These are phyloP conservation scores for Skeletonema grethae DNA, from an alignment of 108 stramenopile genomes.

Conservation along the genomic window DNA sequence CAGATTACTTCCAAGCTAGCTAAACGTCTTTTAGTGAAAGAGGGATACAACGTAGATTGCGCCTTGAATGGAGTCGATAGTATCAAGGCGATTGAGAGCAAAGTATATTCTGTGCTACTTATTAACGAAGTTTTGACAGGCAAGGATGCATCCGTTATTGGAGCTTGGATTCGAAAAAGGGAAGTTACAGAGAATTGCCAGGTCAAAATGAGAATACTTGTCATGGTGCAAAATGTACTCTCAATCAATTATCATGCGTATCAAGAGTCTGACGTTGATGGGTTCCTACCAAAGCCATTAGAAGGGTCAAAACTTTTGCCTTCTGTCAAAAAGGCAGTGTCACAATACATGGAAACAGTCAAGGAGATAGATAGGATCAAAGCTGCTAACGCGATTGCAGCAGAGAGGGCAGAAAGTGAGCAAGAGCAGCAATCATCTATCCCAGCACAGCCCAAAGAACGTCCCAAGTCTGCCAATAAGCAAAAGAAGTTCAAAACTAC, in stretches of 20 bases:
- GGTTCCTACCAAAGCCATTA: slow-evolving; percentile 46
- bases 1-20: slow-evolving; percentile 43
- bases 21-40: slow-evolving; percentile 46
- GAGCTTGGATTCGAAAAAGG: slow-evolving; percentile 34
- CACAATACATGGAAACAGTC: slow-evolving; percentile 30
- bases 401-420: background rate
- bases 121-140: slow-evolving; percentile 40
- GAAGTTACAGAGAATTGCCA: slow-evolving; percentile 30
- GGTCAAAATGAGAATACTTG: slow-evolving; percentile 41
- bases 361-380: slow-evolving; percentile 10
- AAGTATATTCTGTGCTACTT: slow-evolving; percentile 32
- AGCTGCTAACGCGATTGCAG: slow-evolving; percentile 3
- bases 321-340: slow-evolving; percentile 29
- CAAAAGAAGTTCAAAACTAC: background rate
- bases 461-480: slow-evolving; percentile 6
- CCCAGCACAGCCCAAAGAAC: background rate
- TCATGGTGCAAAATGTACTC: slow-evolving; percentile 42
- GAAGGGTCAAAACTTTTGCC: slow-evolving; percentile 41
- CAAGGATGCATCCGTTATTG: slow-evolving; percentile 42
- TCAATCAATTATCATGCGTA: slow-evolving; percentile 36
- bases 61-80: slow-evolving; percentile 43
- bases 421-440: background rate
- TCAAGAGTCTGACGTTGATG: slow-evolving; percentile 33
- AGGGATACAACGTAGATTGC: slow-evolving; percentile 54
- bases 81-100: slow-evolving; percentile 32